phyloP scores from a whole-genome alignment of 495 filamentous ascomycete genomes.

The Aspergillus diversus region DNA sequence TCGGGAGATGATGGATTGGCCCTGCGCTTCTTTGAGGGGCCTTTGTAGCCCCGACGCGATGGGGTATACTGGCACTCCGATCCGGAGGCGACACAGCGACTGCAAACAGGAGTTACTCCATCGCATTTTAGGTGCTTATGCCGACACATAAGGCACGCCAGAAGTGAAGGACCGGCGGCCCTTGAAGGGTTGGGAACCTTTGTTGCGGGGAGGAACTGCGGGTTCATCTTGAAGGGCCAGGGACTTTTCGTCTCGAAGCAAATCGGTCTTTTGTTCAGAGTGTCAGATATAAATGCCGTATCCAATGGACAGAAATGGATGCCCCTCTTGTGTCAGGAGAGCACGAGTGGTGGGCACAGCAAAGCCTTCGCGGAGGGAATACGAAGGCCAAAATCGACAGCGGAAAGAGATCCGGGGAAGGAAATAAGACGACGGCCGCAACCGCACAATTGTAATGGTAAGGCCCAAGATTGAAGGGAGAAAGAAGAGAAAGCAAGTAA shows the following conservation, averaged over 20 bases:
- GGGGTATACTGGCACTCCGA: slow-evolving; percentile 49
- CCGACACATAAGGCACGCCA: slow-evolving; percentile 62
- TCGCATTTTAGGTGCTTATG: slow-evolving; percentile 62
- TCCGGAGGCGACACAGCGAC: slow-evolving; percentile 41
- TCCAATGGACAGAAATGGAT: neutral
- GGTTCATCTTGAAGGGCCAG: slow-evolving; percentile 23
- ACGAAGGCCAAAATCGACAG: neutral
- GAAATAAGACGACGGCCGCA: slow-evolving; percentile 7
- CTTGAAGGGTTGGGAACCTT: slow-evolving; percentile 20
- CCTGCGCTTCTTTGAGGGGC: slow-evolving; percentile 51
- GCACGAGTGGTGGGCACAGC: neutral
- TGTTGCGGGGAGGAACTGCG: slow-evolving; percentile 21
- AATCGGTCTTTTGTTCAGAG: neutral
- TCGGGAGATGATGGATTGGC: slow-evolving; percentile 42
- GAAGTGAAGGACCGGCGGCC: slow-evolving; percentile 42
- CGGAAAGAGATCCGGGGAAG: slow-evolving; percentile 4
- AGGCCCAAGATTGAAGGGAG: neutral
- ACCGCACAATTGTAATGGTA: neutral
- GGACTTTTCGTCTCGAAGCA: neutral
- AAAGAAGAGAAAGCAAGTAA: neutral
- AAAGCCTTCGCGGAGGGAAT: neutral
- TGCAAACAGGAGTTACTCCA: slow-evolving; percentile 45
- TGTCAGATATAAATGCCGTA: neutral
- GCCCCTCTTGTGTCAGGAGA: slow-evolving; percentile 1
- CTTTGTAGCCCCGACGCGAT: slow-evolving; percentile 53